A percentile compares a stretch with the other conserved stretches of the same genome.
Evolutionary conservation across 371 early-diverging fungal genomes (phyloP).

Genomic region (Lichtheimia ramosa): DNA sequence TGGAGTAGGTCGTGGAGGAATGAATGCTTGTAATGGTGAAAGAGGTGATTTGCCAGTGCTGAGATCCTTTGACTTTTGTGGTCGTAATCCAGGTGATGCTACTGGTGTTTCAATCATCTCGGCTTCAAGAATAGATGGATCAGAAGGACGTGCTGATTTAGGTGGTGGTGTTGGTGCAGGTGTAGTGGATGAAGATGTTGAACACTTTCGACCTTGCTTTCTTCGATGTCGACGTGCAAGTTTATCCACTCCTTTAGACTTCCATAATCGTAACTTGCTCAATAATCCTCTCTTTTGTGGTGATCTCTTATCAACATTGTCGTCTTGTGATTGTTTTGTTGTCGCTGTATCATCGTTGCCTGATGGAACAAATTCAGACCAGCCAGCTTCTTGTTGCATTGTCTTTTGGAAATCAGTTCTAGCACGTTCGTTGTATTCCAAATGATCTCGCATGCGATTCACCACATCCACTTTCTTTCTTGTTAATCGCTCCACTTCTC

Average conservation of each 20-base stretch:
- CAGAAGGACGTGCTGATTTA: slow-evolving; percentile 1
- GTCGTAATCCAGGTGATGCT: slow-evolving; percentile 31
- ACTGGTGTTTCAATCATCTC: slow-evolving; percentile 44
- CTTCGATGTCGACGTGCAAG: slow-evolving; percentile 6
- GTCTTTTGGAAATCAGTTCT: slow-evolving; percentile 34
- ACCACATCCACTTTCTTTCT: slow-evolving; percentile 40
- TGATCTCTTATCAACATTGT: background rate
- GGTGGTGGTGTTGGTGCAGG: background rate
- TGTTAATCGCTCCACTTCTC: slow-evolving; percentile 32
- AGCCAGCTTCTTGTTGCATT: slow-evolving; percentile 31
- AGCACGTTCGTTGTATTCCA: slow-evolving; percentile 47
- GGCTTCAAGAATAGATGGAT: slow-evolving; percentile 33
- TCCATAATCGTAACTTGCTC: slow-evolving; percentile 11
- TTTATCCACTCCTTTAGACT: slow-evolving; percentile 4
- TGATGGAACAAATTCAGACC: slow-evolving; percentile 44
- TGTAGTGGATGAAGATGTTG: background rate
- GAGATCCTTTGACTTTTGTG: slow-evolving; percentile 8
- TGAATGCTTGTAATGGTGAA: slow-evolving; percentile 47
- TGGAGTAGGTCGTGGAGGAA: slow-evolving; percentile 42
- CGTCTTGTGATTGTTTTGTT: background rate
- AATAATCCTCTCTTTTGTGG: slow-evolving; percentile 4
- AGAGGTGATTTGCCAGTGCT: slow-evolving; percentile 37
- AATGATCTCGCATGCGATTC: slow-evolving; percentile 44
- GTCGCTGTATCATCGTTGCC: slow-evolving; percentile 1
- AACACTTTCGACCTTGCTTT: background rate